Percentiles rank a stretch among this genome's conserved stretches.
phyloP scores from a whole-genome alignment of 2,329 filamentous ascomycete species.

The Intubia oerlemansii region DNA sequence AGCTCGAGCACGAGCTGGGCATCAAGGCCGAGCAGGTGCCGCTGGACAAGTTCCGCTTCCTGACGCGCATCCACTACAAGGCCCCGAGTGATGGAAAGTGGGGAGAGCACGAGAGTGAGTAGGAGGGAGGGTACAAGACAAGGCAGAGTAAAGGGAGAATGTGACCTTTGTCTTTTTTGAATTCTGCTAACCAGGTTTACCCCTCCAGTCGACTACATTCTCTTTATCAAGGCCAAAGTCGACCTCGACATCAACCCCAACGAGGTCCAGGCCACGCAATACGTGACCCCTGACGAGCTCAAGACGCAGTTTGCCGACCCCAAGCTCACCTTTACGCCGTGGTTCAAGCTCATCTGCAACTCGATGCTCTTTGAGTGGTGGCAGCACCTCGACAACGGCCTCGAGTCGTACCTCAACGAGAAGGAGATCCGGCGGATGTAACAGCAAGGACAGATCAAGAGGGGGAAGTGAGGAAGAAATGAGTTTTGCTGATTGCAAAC shows the following conservation, averaged over 20 bases:
- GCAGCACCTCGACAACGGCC: constrained; percentile 57
- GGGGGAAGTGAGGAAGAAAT: too few relatives aligned
- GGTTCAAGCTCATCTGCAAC: constrained; percentile 98
- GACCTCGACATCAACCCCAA: constrained; percentile 66
- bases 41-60: constrained; percentile 74
- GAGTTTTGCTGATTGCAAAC: too few relatives aligned
- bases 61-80: constrained; percentile 96
- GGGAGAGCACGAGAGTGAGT: constrained; percentile 94
- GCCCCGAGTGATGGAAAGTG: constrained; percentile 92
- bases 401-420: constrained; percentile 76
- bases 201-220: constrained; percentile 74
- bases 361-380: constrained; percentile 98
- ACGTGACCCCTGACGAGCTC: constrained; percentile 63
- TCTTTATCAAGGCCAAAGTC: constrained; percentile 91
- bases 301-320: constrained; percentile 71
- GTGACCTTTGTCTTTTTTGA: not conserved
- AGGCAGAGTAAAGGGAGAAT: too few relatives aligned
- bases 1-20: constrained; percentile 84
- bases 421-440: constrained; percentile 71
- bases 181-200: not conserved
- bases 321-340: constrained; percentile 73
- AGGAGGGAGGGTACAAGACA: too few relatives aligned
- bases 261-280: constrained; percentile 69
- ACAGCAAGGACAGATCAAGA: not conserved
- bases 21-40: constrained; percentile 81